phyloP scores from a whole-genome alignment of 108 stramenopile species.

The Skeletonema tropicum region DNA sequence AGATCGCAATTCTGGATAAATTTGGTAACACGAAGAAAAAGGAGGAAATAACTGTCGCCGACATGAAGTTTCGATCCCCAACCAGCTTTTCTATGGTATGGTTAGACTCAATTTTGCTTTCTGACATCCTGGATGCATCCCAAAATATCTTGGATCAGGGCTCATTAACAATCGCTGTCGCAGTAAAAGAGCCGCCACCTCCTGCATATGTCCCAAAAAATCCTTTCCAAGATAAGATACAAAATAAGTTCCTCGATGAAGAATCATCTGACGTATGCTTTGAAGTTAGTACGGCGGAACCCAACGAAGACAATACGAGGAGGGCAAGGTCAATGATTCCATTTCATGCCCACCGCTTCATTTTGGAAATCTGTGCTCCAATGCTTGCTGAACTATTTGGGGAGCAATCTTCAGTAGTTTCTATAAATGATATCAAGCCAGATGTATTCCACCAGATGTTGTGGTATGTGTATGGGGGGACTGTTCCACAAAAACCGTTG shows the following conservation, averaged over 20 bases:
- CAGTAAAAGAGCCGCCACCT: background rate
- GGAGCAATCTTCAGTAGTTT: background rate
- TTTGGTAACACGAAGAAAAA: background rate
- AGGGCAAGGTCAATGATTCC: slow-evolving; percentile 25
- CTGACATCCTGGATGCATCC: background rate
- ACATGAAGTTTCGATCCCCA: background rate
- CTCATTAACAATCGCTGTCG: background rate
- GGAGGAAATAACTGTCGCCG: background rate
- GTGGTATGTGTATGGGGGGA: slow-evolving; percentile 1
- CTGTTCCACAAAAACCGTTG: background rate
- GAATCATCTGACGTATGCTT: background rate
- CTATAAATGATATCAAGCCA: background rate
- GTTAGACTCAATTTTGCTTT: background rate
- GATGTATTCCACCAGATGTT: background rate
- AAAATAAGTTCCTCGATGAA: background rate
- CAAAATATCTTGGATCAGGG: background rate
- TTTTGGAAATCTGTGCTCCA: background rate
- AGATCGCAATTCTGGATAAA: background rate
- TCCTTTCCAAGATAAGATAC: background rate
- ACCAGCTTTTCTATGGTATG: background rate
- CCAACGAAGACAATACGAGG: slow-evolving; percentile 2
- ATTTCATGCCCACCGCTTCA: slow-evolving; percentile 1
- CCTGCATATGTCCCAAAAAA: slow-evolving; percentile 3
- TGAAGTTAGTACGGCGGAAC: background rate
- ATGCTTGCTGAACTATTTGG: background rate